Conservation (phyloP, 257 asterid genomes). For the Solanum pinnatisectum region DNA sequence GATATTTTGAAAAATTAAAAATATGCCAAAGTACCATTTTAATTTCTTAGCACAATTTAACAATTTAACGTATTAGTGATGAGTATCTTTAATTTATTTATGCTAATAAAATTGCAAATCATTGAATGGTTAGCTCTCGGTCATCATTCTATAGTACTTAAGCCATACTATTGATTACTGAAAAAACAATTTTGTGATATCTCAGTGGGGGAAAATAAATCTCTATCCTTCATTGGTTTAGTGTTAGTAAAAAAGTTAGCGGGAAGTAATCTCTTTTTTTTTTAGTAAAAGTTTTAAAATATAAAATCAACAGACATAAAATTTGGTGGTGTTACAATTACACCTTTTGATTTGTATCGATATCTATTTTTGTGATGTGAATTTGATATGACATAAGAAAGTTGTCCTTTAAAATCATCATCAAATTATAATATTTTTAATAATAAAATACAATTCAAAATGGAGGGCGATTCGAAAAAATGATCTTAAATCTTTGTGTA, state of each 20-base stretch:
- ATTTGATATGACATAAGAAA: not conserved
- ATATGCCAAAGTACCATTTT: not conserved
- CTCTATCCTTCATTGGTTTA: not conserved
- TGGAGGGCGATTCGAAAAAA: not conserved
- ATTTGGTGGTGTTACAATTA: fast-evolving
- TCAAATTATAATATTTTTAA: no score
- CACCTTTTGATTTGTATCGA: not conserved
- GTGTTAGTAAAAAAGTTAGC: not conserved
- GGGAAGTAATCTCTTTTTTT: fast-evolving
- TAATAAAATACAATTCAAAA: not conserved
- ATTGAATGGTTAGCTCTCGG: not conserved
- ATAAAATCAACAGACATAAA: not conserved
- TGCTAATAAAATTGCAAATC: not conserved
- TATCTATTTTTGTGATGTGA: not conserved
- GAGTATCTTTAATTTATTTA: not conserved
- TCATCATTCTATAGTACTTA: not conserved
- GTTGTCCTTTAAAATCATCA: not conserved
- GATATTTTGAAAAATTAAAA: not conserved
- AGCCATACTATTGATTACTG: no score
- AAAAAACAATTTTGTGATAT: not conserved
- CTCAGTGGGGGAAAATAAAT: not conserved
- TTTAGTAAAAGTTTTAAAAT: fast-evolving
- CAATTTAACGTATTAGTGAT: not conserved
- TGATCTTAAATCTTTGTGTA: not conserved
- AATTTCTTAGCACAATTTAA: not conserved